Base-by-base conservation (phyloP, 2,329 filamentous ascomycete species). In the Penicillium sp. region DNA sequence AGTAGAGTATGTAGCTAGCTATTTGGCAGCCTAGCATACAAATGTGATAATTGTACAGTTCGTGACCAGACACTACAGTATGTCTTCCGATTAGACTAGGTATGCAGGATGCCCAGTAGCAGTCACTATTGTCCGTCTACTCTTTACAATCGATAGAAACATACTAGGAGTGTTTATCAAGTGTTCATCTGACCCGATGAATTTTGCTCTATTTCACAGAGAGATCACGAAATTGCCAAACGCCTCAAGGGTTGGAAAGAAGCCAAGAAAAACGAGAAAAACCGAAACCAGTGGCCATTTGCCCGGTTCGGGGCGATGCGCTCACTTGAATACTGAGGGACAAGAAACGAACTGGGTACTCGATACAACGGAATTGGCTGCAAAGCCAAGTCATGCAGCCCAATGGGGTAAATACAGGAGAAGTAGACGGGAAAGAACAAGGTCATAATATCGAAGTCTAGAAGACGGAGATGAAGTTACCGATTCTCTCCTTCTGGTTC, bases 401-500 rank as follows among this genome's bases (percentile, higher is more conserved):
- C 37, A 49, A 50, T 42, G 35, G 48, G 55, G 58, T 60, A 63
- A 62, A 54, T 63, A 64, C 58, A 65, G 46, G 55, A 50, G 55
- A 59, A 58, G 51, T 45, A 29, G 47, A 46, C 52, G 45, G 59
- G 35, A 57, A 39, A 54, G 54, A 50, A 53, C 42, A 50, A 57
- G 37, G 50, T 66, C 55, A 57, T 50, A 47, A 46, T 49, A 52
- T 29, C 29, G 39, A 53, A 54, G 59, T 51, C 84, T 78, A 96
- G 79, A 99, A 96, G 61, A 98, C 95, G 78, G 92, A 96, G 76
- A 99, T 99, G 78, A 96, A 99, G 80, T 98, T 99, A 68, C 91
- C 90, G 75, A 99, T 98, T 73, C 95, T 87, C 78, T 99, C 95
- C 82, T 99, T 99, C 79, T 99, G 95, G 81, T 96, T 97, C 80